A percentile compares a stretch with the other conserved stretches of the same genome.
Evolutionary conservation across 805 yeast genomes (phyloP).

Genomic region (Wickerhamiella kazuoi): DNA sequence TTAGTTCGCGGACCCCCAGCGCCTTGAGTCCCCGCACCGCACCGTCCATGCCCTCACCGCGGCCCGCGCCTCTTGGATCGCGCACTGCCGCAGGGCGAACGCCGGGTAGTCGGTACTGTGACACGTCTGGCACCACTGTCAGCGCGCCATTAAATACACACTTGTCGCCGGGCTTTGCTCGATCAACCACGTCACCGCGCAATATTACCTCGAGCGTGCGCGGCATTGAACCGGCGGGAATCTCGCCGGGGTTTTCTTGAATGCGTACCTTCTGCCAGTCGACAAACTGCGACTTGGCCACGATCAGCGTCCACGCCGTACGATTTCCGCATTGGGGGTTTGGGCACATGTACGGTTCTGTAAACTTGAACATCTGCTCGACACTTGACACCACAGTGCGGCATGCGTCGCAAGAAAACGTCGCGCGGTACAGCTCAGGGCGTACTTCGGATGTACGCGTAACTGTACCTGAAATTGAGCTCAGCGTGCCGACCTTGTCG

Average conservation of each 20-base stretch:
- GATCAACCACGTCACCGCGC: constrained; percentile 86
- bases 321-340: constrained; percentile 78
- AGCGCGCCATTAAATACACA: constrained; percentile 88
- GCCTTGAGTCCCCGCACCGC: constrained; percentile 82
- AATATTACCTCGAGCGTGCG: constrained; percentile 82
- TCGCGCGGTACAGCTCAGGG: constrained; percentile 76
- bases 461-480: constrained; percentile 83
- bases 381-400: constrained; percentile 70
- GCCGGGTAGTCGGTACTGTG: constrained; percentile 91
- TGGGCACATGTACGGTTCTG: constrained; percentile 88
- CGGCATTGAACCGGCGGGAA: constrained; percentile 98
- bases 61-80: constrained; percentile 39
- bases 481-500: constrained; percentile 67
- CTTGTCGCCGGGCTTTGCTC: constrained; percentile 95
- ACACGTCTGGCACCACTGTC: constrained; percentile 84
- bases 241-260: constrained; percentile 91
- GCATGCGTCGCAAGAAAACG: constrained; percentile 81
- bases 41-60: constrained; percentile 53
- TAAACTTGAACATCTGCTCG: constrained; percentile 82
- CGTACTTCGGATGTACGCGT: constrained; percentile 93
- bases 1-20: constrained; percentile 86
- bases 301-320: constrained; percentile 66
- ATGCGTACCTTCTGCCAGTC: constrained; percentile 96
- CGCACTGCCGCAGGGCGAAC: constrained; percentile 69
- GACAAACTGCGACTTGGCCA: constrained; percentile 67